Evolutionary conservation across 1,284 basidiomycete species (phyloP).

Genomic region (Inonotus obliquus): DNA sequence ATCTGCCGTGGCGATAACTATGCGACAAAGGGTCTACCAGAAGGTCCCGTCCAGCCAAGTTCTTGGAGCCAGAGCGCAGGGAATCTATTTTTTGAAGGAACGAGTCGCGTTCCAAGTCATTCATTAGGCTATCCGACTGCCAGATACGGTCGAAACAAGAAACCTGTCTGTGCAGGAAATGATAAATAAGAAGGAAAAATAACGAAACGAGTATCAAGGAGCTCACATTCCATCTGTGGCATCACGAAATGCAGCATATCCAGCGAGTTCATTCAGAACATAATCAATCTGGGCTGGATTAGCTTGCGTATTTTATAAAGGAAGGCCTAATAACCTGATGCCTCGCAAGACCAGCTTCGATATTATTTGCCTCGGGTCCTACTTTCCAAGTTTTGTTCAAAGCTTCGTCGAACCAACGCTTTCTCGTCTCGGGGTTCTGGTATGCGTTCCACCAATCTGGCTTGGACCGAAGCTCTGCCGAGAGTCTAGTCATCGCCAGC

Average conservation of each 20-base stretch:
- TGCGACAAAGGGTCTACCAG: conserved; percentile 14
- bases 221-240: conserved; percentile 35
- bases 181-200: neutral
- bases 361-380: conserved; percentile 25
- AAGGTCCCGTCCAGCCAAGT: conserved; percentile 24
- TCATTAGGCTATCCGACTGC: conserved; percentile 36
- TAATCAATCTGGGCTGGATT: conserved; percentile 36
- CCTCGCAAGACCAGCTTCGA: conserved; percentile 33
- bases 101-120: conserved; percentile 11
- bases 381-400: conserved; percentile 31
- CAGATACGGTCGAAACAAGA: conserved; percentile 54
- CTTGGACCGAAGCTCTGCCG: conserved; percentile 38
- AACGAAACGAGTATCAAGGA: neutral
- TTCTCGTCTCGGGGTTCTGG: conserved; percentile 27
- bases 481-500: conserved; percentile 45
- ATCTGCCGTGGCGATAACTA: conserved; percentile 10
- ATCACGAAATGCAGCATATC: conserved; percentile 42
- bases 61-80: conserved; percentile 24
- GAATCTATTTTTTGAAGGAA: conserved; percentile 24
- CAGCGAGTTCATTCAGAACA: conserved; percentile 45
- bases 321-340: conserved; percentile 34
- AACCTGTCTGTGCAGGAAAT: conserved; percentile 34
- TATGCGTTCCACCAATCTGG: conserved; percentile 40
- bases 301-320: neutral
- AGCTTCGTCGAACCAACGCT: conserved; percentile 33